Percentiles rank a stretch among this genome's conserved stretches.
Evolutionary conservation across 768 basidiomycete genomes (phyloP).

Genomic region (Royoungia palumana): DNA sequence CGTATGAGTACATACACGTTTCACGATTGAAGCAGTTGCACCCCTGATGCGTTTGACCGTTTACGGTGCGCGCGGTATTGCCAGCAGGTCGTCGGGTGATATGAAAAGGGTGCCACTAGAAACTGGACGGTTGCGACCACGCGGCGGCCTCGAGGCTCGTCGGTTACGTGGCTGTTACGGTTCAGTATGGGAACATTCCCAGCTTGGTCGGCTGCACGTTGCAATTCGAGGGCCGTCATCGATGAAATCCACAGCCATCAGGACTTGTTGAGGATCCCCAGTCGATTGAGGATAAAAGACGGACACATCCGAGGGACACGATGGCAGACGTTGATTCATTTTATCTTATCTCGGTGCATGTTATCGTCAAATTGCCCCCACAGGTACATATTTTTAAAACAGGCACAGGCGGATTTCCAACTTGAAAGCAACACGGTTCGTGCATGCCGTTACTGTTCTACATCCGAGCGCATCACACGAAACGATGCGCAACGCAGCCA

Average conservation of each 20-base stretch:
- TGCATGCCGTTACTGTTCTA: conserved; percentile 5
- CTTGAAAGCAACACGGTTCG: background rate
- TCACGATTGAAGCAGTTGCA: too few species aligned
- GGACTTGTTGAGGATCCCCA: too few species aligned
- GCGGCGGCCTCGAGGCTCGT: conserved; percentile 19
- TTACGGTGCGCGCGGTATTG: background rate
- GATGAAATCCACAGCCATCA: too few species aligned
- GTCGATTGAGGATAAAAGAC: too few species aligned
- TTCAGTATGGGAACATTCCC: background rate
- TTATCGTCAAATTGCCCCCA: too few species aligned
- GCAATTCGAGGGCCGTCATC: too few species aligned
- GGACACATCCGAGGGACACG: too few species aligned
- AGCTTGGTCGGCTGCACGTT: background rate
- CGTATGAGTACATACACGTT: too few species aligned
- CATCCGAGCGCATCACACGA: too few species aligned
- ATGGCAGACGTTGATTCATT: background rate
- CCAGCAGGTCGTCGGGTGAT: background rate
- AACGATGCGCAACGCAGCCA: background rate
- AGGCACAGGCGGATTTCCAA: background rate
- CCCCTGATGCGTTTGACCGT: too few species aligned
- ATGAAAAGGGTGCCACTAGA: too few species aligned
- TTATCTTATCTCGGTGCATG: conserved; percentile 12
- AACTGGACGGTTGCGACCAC: background rate
- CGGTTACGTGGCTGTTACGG: background rate
- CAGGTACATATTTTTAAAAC: too few species aligned